Conservation (phyloP, 495 filamentous ascomycete species). For the Penicillium lagena region DNA sequence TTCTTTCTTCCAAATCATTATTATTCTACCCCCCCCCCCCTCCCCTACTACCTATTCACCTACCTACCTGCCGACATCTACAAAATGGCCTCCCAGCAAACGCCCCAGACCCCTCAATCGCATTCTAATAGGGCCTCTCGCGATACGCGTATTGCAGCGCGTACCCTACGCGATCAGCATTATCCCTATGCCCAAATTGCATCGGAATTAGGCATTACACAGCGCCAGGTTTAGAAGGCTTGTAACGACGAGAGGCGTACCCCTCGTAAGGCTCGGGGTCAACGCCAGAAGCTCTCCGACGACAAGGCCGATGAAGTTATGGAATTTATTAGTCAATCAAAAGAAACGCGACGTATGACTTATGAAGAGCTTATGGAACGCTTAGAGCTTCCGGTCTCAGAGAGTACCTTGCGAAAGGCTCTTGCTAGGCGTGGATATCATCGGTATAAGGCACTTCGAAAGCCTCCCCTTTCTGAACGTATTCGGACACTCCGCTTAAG, state of each 20-base stretch:
- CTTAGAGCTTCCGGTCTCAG: conserved; percentile 11
- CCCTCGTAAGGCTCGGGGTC: conserved; percentile 11
- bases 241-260: conserved; percentile 9
- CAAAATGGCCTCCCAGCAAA: no score
- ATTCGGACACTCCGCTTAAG: conserved; percentile 1
- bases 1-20: no score
- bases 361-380: conserved; percentile 18
- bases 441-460: conserved; percentile 14
- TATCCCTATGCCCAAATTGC: conserved; percentile 15
- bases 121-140: not conserved
- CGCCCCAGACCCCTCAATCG: no score
- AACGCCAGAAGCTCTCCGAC: conserved; percentile 13
- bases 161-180: not conserved
- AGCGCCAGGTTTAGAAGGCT: conserved; percentile 17
- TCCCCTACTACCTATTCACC: no score
- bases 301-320: conserved; percentile 18
- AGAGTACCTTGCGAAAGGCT: conserved; percentile 8
- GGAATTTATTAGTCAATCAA: conserved; percentile 14
- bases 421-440: conserved; percentile 23
- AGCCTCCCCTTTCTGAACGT: conserved; percentile 9
- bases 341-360: conserved; percentile 13
- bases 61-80: no score
- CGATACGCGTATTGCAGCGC: conserved; percentile 1
- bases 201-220: conserved; percentile 7
- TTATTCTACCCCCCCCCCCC: no score